A percentile compares a stretch with the other conserved stretches of the same genome.
phyloP scores from a whole-genome alignment of 2,329 filamentous ascomycete genomes.

The Cercospora sojina region DNA sequence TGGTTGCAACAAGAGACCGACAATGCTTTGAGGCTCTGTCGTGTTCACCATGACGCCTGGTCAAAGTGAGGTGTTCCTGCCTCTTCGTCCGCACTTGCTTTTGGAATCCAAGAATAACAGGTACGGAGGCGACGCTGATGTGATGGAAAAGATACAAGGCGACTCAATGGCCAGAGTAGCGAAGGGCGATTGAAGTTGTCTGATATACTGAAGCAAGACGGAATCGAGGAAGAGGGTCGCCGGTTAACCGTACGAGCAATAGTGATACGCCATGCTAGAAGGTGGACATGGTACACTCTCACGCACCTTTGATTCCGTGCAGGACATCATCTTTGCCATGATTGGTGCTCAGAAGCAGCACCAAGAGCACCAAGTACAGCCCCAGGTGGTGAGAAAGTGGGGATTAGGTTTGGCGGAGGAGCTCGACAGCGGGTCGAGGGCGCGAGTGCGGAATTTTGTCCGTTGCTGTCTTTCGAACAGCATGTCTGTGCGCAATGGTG shows the following conservation, averaged over 20 bases:
- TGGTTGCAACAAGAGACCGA: slow-evolving; percentile 37
- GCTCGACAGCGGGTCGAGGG: neutral
- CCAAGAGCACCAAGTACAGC: slow-evolving; percentile 2
- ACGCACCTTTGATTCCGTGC: slow-evolving; percentile 15
- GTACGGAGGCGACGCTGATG: neutral
- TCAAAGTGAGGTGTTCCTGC: neutral
- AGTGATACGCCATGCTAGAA: slow-evolving; percentile 1
- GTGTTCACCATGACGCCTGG: slow-evolving; percentile 33
- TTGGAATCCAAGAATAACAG: neutral
- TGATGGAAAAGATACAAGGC: neutral
- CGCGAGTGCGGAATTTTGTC: neutral
- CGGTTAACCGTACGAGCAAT: slow-evolving; percentile 6
- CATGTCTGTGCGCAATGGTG: neutral
- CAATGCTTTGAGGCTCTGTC: slow-evolving; percentile 31
- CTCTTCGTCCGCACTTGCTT: neutral
- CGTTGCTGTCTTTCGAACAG: neutral
- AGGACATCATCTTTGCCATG: slow-evolving; percentile 17
- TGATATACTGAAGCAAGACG: slow-evolving; percentile 12
- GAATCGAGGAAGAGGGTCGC: slow-evolving; percentile 10
- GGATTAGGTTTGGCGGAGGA: neutral
- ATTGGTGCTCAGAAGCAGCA: slow-evolving; percentile 15
- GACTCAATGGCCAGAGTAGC: neutral
- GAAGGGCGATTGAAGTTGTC: neutral
- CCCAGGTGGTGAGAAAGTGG: slow-evolving; percentile 4
- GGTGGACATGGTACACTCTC: neutral